Evolutionary conservation across 208 protist genomes (phyloP).

Genomic region (Wallacemonas rigidus): DNA sequence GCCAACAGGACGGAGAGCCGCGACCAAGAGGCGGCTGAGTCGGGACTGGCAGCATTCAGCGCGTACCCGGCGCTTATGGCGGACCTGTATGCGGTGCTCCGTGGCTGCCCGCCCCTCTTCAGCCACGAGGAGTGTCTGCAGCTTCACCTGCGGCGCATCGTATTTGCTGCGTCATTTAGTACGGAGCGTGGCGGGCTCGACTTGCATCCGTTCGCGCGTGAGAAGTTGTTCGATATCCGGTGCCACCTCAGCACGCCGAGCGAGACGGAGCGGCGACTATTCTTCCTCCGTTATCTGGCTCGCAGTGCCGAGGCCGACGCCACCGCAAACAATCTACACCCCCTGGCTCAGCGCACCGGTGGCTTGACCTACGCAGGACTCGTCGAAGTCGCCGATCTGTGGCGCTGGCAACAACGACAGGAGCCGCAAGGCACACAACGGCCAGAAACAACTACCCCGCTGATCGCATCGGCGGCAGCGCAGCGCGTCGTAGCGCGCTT

Average conservation of each 20-base stretch:
- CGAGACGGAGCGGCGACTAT: constrained; percentile 54
- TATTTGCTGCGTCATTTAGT: constrained; percentile 43
- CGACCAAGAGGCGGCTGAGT: not conserved
- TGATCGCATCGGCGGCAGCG: constrained; percentile 20
- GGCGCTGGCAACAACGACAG: constrained; percentile 7
- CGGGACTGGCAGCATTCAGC: not conserved
- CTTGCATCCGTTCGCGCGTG: constrained; percentile 43
- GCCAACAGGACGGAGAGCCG: constrained; percentile 3
- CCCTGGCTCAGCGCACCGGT: constrained; percentile 62
- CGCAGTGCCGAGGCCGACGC: not conserved
- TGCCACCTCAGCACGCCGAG: constrained; percentile 55
- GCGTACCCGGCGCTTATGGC: constrained; percentile 44
- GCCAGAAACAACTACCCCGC: no score
- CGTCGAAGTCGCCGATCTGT: constrained; percentile 31
- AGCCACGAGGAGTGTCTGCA: constrained; percentile 23
- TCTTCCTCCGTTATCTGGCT: constrained; percentile 22
- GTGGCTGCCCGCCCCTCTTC: constrained; percentile 40
- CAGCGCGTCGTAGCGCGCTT: constrained; percentile 48
- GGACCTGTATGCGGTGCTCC: constrained; percentile 63
- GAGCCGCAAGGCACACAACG: no score
- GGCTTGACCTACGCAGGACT: constrained; percentile 73
- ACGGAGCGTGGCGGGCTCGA: constrained; percentile 31
- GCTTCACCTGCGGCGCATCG: constrained; percentile 31
- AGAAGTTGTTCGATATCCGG: constrained; percentile 49
- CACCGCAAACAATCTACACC: constrained; percentile 1